Evolutionary conservation across 768 basidiomycete species (phyloP).

Genomic region (Boletellus emodensis): DNA sequence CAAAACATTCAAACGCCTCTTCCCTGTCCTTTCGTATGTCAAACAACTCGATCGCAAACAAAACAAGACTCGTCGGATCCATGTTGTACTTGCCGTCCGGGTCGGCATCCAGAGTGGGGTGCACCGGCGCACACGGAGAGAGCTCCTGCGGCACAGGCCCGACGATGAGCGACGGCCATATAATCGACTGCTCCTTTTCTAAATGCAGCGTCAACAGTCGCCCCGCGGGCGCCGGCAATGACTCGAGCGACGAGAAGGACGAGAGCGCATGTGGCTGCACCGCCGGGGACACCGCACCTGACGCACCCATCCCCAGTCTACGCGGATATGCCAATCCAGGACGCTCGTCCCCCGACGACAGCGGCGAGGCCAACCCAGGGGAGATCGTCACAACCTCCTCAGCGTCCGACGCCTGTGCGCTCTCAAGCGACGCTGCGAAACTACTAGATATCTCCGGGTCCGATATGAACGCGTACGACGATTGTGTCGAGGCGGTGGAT

Average conservation of each 20-base stretch:
- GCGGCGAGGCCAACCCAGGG: constrained; percentile 60
- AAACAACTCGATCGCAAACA: constrained; percentile 65
- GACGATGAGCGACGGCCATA: constrained; percentile 80
- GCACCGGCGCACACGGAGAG: constrained; percentile 47
- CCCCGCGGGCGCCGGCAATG: constrained; percentile 57
- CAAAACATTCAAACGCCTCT: constrained; percentile 77
- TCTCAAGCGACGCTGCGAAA: constrained; percentile 78
- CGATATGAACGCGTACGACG: constrained; percentile 80
- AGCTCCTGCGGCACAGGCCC: constrained; percentile 63
- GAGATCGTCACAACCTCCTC: constrained; percentile 58
- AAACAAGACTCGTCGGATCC: constrained; percentile 77
- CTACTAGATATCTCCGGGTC: constrained; percentile 83
- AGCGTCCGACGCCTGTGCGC: constrained; percentile 64
- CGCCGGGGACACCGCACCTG: constrained; percentile 57
- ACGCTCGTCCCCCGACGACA: constrained; percentile 54
- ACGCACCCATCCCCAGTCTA: constrained; percentile 32
- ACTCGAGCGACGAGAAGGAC: constrained; percentile 78
- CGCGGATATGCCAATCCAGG: constrained; percentile 15
- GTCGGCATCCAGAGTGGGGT: constrained; percentile 48
- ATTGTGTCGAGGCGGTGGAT: constrained; percentile 73
- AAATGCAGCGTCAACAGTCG: constrained; percentile 73
- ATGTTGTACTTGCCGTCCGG: constrained; percentile 71
- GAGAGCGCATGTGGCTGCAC: constrained; percentile 53
- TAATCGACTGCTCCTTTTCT: constrained; percentile 74
- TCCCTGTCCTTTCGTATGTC: constrained; percentile 74